phyloP scores from a whole-genome alignment of 1,284 basidiomycete species.

The Peniophora sp. region DNA sequence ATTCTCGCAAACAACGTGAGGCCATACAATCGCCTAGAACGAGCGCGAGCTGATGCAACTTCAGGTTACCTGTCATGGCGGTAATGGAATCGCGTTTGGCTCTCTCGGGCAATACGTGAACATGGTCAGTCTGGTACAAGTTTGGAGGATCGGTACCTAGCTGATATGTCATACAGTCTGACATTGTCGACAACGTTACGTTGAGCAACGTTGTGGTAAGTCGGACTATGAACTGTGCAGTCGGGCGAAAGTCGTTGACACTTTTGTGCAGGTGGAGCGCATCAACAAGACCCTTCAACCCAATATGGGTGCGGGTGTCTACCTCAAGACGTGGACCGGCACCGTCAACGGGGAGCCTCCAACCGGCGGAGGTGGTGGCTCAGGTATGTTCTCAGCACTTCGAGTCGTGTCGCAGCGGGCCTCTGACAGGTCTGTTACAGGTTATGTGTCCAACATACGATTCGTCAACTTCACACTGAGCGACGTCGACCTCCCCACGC shows the following conservation, averaged over 20 bases:
- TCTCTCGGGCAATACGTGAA: conserved; percentile 55
- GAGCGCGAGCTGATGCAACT: no score
- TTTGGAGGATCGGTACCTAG: conserved; percentile 1
- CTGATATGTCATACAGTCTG: conserved; percentile 25
- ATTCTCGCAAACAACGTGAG: conserved; percentile 34
- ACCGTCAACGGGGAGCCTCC: conserved; percentile 48
- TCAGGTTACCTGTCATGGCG: conserved; percentile 44
- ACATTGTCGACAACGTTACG: conserved; percentile 49
- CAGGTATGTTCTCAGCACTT: conserved; percentile 26
- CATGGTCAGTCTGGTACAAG: conserved; percentile 28
- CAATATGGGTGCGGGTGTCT: conserved; percentile 48
- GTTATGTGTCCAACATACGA: conserved; percentile 42
- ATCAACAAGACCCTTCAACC: conserved; percentile 42
- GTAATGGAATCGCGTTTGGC: conserved; percentile 59
- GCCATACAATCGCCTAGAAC: no score
- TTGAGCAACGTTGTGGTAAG: conserved; percentile 42
- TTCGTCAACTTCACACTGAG: conserved; percentile 39
- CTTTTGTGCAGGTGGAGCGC: conserved; percentile 30
- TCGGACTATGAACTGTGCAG: no score
- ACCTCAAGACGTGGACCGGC: conserved; percentile 61
- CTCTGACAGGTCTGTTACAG: conserved; percentile 18
- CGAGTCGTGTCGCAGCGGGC: neutral
- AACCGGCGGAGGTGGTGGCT: conserved; percentile 55
- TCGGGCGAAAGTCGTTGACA: neutral
- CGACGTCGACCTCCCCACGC: conserved; percentile 35